Evolutionary conservation across 371 early-diverging fungal species (phyloP), one percentile per base, ranked within the genome.

Genomic region (Gilbertella persicaria): DNA sequence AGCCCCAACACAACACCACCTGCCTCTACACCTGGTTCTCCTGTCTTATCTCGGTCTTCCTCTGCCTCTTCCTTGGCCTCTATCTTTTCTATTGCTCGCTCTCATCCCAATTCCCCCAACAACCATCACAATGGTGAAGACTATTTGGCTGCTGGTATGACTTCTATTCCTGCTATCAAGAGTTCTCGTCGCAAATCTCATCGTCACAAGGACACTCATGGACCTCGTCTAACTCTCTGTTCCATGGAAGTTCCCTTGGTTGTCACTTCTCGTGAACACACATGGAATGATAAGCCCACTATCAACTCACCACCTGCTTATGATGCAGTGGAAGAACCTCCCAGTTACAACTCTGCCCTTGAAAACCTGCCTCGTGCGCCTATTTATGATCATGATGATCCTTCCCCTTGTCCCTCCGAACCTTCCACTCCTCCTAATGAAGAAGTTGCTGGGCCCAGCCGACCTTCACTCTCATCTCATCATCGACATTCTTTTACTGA

Each of bases 31-130:
- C 65, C 74, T 6, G 54, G 49, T 8, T 67, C 71, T 5, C 73
- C 73, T 14, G 35, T 55, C 6, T 53, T 75, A 9, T 68, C 66
- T 23, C 60, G 75, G 8, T 62, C 75, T 2, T 71, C 75, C 1
- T 75, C 75, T 8, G 55, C 75, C 1, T 71, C 75, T 4, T 71
- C 75, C 16, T 49, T 75, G 4, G 78, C 77, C 36, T 82, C 50
- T 51, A 71, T 69, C n/a, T 72, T 73, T 14, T 75, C 78, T 24
- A 70, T 79, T 24, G 73, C 74, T 20, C 39, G 59, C 10, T 46
- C 52, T 45, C 58, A 47, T 46, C 5, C 24, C n/a, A 33, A 13
- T 21, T 30, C 33, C 5, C 33, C 19, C 7, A 58, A 44, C 20
- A 41, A 54, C 16, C 28, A 28, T 28, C 28, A 49, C 35, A 9